phyloP scores from a whole-genome alignment of 331 rosid species.

The Acacia pycnantha region DNA sequence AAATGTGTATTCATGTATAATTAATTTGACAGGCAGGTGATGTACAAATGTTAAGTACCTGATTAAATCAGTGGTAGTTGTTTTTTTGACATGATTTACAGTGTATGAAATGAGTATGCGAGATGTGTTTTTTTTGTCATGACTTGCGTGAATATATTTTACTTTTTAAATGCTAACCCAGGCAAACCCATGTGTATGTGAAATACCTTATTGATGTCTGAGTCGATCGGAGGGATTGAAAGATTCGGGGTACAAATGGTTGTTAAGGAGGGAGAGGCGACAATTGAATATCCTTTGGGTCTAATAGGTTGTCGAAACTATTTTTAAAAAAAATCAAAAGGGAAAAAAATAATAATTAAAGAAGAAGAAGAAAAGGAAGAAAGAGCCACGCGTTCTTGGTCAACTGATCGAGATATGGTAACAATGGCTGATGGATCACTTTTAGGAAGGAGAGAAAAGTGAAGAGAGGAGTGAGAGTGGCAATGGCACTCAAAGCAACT shows the following conservation, averaged over 20 bases:
- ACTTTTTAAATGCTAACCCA: too few relatives aligned
- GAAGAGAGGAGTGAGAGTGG: background rate
- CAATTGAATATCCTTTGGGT: constrained; percentile 25
- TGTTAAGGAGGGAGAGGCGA: constrained; percentile 15
- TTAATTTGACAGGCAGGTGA: background rate
- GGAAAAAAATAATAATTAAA: background rate
- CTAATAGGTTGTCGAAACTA: constrained; percentile 1
- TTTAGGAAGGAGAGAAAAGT: background rate
- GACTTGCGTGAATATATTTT: too few relatives aligned
- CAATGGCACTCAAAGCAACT: constrained; percentile 31
- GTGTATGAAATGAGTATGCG: too few relatives aligned
- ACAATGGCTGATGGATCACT: constrained; percentile 34
- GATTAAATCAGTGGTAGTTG: too few relatives aligned
- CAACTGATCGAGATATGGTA: constrained; percentile 42
- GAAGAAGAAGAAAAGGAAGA: background rate
- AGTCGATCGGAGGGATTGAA: constrained; percentile 5
- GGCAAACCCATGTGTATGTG: too few relatives aligned
- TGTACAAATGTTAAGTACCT: background rate
- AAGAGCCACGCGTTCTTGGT: constrained; percentile 19
- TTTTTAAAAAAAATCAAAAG: background rate
- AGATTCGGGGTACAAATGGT: constrained; percentile 30
- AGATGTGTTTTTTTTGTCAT: too few relatives aligned
- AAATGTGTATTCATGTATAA: background rate
- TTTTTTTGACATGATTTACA: too few relatives aligned
- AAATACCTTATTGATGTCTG: constrained; percentile 13